phyloP scores from a whole-genome alignment of 306 rosid species.

The Trifolium pratense region DNA sequence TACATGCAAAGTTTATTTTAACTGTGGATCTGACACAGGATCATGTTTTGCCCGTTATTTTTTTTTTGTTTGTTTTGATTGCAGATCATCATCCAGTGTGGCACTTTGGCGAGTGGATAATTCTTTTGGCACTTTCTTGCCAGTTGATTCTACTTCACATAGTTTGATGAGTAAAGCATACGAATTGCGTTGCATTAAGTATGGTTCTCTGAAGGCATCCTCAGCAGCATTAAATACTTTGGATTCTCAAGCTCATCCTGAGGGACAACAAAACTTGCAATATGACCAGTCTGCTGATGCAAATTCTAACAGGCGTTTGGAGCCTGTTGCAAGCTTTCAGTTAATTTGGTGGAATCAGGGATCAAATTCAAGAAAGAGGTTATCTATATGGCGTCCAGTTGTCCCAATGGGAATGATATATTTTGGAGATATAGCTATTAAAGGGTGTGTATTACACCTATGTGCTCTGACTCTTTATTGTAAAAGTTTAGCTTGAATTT shows the following conservation, averaged over 20 bases:
- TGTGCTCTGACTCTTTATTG: slow-evolving; percentile 25
- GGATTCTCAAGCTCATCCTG: slow-evolving; percentile 50
- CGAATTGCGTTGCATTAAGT: slow-evolving; percentile 74
- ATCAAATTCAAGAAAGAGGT: slow-evolving; percentile 65
- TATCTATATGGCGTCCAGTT: slow-evolving; percentile 95
- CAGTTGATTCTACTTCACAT: slow-evolving; percentile 66
- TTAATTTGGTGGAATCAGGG: slow-evolving; percentile 96
- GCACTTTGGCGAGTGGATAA: slow-evolving; percentile 94
- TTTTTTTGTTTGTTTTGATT: slow-evolving; percentile 34
- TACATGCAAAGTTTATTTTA: slow-evolving; percentile 20
- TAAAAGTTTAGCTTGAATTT: slow-evolving; percentile 16
- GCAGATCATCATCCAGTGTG: slow-evolving; percentile 62
- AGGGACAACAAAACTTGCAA: slow-evolving; percentile 46
- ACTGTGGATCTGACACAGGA: slow-evolving; percentile 23
- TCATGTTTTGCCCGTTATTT: slow-evolving; percentile 27
- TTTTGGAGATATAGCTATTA: slow-evolving; percentile 89
- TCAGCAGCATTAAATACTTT: slow-evolving; percentile 42
- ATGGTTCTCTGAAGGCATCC: slow-evolving; percentile 66
- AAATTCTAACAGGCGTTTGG: slow-evolving; percentile 65
- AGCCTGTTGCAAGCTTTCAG: slow-evolving; percentile 83
- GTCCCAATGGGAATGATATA: slow-evolving; percentile 81
- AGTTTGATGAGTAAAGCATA: slow-evolving; percentile 64
- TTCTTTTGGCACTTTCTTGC: slow-evolving; percentile 90
- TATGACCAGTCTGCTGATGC: slow-evolving; percentile 51
- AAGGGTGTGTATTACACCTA: slow-evolving; percentile 58